phyloP scores from a whole-genome alignment of 164 flowering plant genomes.

The Berberis thunbergii region DNA sequence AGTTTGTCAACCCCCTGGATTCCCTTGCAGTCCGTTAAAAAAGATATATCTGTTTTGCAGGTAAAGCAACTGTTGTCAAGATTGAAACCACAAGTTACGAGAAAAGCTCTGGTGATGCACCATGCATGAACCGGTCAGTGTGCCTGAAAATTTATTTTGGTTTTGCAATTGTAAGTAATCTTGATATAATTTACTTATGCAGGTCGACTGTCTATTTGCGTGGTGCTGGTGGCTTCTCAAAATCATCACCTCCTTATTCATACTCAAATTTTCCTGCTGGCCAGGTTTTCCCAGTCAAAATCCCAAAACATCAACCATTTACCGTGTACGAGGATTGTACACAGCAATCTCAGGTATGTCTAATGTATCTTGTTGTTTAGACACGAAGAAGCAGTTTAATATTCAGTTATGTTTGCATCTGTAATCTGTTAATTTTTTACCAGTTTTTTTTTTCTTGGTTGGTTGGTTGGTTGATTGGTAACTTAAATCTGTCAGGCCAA shows the following conservation, averaged over 20 bases:
- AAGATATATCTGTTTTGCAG: conserved; percentile 23
- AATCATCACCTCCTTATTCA: conserved; percentile 59
- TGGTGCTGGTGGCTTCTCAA: conserved; percentile 97
- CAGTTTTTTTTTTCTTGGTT: too few species aligned
- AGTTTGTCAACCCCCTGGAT: neutral
- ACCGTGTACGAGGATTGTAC: conserved; percentile 57
- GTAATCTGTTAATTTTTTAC: too few species aligned
- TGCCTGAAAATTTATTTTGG: neutral
- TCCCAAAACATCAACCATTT: conserved; percentile 60
- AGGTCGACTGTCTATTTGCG: conserved; percentile 58
- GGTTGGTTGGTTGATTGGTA: too few species aligned
- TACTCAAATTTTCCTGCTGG: conserved; percentile 50
- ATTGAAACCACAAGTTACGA: conserved; percentile 62
- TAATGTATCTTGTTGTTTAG: neutral
- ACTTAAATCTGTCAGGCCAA: too few species aligned
- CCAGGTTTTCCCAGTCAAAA: conserved; percentile 31
- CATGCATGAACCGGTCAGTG: conserved; percentile 78
- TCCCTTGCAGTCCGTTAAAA: neutral
- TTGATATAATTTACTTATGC: conserved; percentile 10
- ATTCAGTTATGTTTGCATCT: too few species aligned
- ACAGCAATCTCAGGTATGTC: conserved; percentile 67
- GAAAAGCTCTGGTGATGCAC: conserved; percentile 50
- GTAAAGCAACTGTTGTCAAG: conserved; percentile 81
- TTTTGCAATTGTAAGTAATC: neutral
- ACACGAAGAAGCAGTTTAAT: neutral